phyloP scores from a whole-genome alignment of 345 rosid genomes.

The Gossypium australe region DNA sequence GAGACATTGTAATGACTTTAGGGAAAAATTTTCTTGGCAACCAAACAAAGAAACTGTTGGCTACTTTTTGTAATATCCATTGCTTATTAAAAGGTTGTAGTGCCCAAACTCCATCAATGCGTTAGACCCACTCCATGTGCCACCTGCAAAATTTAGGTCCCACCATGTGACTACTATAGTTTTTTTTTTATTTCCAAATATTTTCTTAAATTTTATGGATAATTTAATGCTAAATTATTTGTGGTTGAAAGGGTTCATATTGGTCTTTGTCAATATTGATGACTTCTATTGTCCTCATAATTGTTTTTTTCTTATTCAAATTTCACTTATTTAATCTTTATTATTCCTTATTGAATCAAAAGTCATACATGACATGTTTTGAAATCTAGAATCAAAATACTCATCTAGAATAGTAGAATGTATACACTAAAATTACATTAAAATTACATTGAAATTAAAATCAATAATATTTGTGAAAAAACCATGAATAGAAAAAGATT shows the following conservation, averaged over 20 bases:
- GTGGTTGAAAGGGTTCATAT: background rate
- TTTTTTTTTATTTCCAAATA: background rate
- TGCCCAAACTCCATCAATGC: background rate
- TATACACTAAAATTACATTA: no score
- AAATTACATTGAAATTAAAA: no score
- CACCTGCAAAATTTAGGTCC: background rate
- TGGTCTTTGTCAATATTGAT: background rate
- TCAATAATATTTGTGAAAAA: no score
- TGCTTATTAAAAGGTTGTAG: background rate
- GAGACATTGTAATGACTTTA: background rate
- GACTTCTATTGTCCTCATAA: background rate
- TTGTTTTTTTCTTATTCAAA: background rate
- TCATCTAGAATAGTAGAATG: no score
- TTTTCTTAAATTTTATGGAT: background rate
- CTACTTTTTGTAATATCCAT: background rate
- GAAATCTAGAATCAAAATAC: background rate
- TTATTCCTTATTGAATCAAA: background rate
- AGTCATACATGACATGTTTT: background rate
- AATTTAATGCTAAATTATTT: background rate
- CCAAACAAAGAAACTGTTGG: background rate
- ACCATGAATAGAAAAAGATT: no score
- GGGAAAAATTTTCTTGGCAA: background rate
- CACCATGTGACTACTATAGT: background rate
- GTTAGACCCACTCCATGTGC: constrained; percentile 4
- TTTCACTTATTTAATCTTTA: background rate